These are phyloP conservation scores for Prunus salicina DNA, from an alignment of 306 rosid species.

Conservation along the genomic window DNA sequence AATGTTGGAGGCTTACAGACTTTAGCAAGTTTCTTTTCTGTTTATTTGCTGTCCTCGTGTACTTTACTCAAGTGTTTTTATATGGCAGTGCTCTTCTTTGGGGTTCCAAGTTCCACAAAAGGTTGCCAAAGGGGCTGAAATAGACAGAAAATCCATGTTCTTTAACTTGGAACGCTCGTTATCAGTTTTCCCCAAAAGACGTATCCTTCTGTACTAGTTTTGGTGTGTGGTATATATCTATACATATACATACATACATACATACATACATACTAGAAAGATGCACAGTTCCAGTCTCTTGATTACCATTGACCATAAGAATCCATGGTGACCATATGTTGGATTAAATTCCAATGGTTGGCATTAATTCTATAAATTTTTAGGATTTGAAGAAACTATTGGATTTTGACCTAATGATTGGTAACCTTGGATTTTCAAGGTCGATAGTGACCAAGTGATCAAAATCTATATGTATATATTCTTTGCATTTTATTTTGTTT, in stretches of 20 bases:
- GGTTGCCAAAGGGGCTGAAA: conserved; percentile 39
- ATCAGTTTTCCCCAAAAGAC: conserved; percentile 50
- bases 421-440: neutral
- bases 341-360: neutral
- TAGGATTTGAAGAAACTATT: no score
- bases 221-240: no score
- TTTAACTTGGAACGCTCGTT: conserved; percentile 47
- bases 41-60: neutral
- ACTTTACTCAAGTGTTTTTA: neutral
- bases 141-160: conserved; percentile 55
- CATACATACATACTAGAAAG: neutral
- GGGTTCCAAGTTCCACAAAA: conserved; percentile 36
- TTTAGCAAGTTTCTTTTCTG: neutral
- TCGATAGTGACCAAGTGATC: neutral
- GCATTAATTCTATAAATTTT: neutral
- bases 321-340: neutral
- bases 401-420: neutral
- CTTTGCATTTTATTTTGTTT: neutral
- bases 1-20: neutral
- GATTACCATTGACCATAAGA: neutral
- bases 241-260: neutral
- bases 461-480: neutral
- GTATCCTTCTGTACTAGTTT: conserved; percentile 50
- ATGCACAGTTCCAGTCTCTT: neutral
- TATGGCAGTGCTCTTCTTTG: conserved; percentile 48